Conservation (phyloP, 2,329 filamentous ascomycete genomes). For the Paradendryphiella salina region DNA sequence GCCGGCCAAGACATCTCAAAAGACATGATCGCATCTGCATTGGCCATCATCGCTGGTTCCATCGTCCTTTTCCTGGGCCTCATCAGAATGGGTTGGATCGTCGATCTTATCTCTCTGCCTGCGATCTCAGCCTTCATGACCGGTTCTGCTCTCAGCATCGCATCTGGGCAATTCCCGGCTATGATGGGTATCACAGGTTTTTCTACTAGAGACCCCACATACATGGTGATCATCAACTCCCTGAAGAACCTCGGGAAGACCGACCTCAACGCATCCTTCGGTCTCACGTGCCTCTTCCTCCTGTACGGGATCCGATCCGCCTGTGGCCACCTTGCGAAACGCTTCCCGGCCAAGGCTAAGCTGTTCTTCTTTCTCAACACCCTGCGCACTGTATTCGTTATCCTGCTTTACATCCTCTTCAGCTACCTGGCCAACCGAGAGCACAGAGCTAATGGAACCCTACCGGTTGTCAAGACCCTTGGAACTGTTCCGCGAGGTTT, state of each 20-base stretch:
- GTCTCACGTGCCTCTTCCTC: conserved; percentile 75
- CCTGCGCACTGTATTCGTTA: conserved; percentile 86
- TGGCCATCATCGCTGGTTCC: conserved; percentile 76
- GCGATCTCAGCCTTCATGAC: conserved; percentile 98
- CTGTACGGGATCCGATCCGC: conserved; percentile 69
- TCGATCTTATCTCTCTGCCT: conserved; percentile 89
- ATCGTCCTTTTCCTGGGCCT: conserved; percentile 83
- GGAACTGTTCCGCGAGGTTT: conserved; percentile 83
- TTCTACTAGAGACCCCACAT: conserved; percentile 76
- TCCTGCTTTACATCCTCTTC: conserved; percentile 88
- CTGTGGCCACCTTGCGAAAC: conserved; percentile 69
- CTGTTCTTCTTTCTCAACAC: conserved; percentile 88
- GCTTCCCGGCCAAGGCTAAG: conserved; percentile 69
- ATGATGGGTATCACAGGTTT: conserved; percentile 80
- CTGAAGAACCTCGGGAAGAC: conserved; percentile 67
- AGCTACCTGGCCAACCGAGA: conserved; percentile 79
- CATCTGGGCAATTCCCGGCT: conserved; percentile 76
- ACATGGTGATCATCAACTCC: conserved; percentile 81
- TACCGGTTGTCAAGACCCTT: conserved; percentile 74
- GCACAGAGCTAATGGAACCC: conserved; percentile 42
- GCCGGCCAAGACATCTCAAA: conserved; percentile 27
- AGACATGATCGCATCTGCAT: conserved; percentile 57
- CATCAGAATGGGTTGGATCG: conserved; percentile 82
- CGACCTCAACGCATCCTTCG: conserved; percentile 79
- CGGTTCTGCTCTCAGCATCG: conserved; percentile 89